Conservation (phyloP, 2,329 filamentous ascomycete species). For the Aspergillus sp. region DNA sequence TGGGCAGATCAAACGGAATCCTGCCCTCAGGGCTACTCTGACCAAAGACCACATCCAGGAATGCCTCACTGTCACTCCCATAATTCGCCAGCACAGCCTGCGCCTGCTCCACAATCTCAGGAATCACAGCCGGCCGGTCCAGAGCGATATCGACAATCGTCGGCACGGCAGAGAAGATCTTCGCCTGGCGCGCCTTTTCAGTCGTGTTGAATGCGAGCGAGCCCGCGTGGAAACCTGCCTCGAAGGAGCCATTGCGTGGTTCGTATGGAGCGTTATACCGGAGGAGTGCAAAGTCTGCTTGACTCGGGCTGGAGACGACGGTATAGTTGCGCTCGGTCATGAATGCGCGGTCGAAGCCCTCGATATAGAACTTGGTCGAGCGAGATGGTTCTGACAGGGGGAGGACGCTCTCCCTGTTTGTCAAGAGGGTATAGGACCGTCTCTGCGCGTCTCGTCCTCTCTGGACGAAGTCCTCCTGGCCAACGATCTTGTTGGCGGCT, state of each 20-base stretch:
- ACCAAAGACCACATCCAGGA: slow-evolving; percentile 24
- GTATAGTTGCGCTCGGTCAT: neutral
- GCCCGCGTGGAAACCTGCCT: neutral
- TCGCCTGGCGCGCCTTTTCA: neutral
- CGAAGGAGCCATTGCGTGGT: neutral
- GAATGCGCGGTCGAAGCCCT: neutral
- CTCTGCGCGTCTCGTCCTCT: neutral
- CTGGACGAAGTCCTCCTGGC: neutral
- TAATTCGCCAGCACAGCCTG: neutral
- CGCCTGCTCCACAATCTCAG: neutral
- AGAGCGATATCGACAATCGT: neutral
- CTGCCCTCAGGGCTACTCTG: slow-evolving; percentile 39
- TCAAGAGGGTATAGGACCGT: neutral
- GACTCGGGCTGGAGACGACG: neutral
- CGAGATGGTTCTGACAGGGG: neutral
- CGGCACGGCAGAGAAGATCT: neutral
- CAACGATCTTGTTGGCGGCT: neutral
- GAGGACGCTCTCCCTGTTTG: neutral
- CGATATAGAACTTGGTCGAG: neutral
- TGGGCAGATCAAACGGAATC: slow-evolving; percentile 51
- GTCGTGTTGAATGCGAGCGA: neutral
- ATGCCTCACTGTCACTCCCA: neutral
- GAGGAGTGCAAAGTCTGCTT: slow-evolving; percentile 3
- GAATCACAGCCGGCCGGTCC: slow-evolving; percentile 2
- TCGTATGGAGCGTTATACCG: neutral